Evolutionary conservation across 2,329 filamentous ascomycete species (phyloP).

Genomic region (Fusarium tjaetaba): DNA sequence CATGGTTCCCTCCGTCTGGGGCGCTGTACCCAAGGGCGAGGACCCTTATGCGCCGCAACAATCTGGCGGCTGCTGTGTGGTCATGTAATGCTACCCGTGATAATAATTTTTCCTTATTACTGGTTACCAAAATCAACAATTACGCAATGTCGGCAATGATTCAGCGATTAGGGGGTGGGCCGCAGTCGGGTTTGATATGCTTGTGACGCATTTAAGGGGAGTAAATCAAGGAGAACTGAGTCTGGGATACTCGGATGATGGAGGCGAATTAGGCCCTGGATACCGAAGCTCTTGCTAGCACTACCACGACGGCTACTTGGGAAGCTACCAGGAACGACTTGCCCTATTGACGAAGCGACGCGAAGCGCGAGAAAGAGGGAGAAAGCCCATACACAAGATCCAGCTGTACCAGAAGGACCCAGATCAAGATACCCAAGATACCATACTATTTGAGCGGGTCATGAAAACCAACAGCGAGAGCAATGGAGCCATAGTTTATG

Average conservation of each 20-base stretch:
- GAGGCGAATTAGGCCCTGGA: constrained; percentile 35
- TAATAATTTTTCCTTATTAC: constrained; percentile 38
- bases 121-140: constrained; percentile 43
- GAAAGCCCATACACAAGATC: constrained; percentile 27
- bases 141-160: constrained; percentile 47
- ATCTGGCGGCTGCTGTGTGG: constrained; percentile 88
- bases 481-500: constrained; percentile 29
- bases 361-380: constrained; percentile 27
- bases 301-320: constrained; percentile 28
- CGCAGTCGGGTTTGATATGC: constrained; percentile 44
- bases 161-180: constrained; percentile 43
- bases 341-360: constrained; percentile 17
- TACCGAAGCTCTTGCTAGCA: constrained; percentile 34
- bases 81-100: constrained; percentile 74
- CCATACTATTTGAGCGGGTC: constrained; percentile 41
- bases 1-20: constrained; percentile 99
- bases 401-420: constrained; percentile 35
- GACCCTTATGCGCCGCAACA: constrained; percentile 99
- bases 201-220: constrained; percentile 39
- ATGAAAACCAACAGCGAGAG: constrained; percentile 36
- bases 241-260: constrained; percentile 29
- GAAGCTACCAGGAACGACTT: constrained; percentile 21
- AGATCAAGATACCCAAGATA: constrained; percentile 43
- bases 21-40: constrained; percentile 90
- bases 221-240: constrained; percentile 35